phyloP scores from a whole-genome alignment of 495 filamentous ascomycete genomes.

The Saxophila tyrrhenica region DNA sequence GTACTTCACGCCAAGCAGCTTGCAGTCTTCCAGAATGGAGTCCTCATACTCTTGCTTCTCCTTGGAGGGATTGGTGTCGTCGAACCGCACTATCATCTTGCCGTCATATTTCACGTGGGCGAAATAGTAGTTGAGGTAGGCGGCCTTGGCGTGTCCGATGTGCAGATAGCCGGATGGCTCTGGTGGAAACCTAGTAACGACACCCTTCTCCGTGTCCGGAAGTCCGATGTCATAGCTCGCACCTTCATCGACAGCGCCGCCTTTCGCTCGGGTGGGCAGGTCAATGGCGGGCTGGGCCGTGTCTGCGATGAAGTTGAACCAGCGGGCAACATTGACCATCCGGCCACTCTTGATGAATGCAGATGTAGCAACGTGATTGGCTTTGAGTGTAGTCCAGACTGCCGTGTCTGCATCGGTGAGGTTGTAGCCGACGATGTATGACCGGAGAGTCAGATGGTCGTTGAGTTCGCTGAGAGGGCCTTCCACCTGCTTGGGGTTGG shows the following conservation, averaged over 20 bases:
- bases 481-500: conserved; percentile 73
- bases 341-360: conserved; percentile 67
- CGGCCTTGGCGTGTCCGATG: conserved; percentile 89
- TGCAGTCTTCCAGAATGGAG: conserved; percentile 75
- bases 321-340: conserved; percentile 69
- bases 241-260: conserved; percentile 58
- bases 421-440: conserved; percentile 72
- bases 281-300: conserved; percentile 42
- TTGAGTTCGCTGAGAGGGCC: conserved; percentile 66
- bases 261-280: conserved; percentile 7
- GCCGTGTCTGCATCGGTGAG: conserved; percentile 69
- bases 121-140: conserved; percentile 87
- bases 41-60: conserved; percentile 90
- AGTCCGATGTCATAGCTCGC: conserved; percentile 85
- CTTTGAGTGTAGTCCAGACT: conserved; percentile 74
- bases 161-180: conserved; percentile 96
- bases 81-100: conserved; percentile 70
- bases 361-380: conserved; percentile 65
- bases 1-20: conserved; percentile 73
- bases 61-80: conserved; percentile 89
- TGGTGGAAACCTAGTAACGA: conserved; percentile 87
- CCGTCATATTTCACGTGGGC: conserved; percentile 82
- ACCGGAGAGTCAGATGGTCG: conserved; percentile 73
- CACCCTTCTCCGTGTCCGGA: conserved; percentile 77
- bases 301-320: conserved; percentile 82